Percentiles rank a stretch among this genome's conserved stretches.
phyloP scores from a whole-genome alignment of 73 alveolate genomes.

The Effrenium voratum region DNA sequence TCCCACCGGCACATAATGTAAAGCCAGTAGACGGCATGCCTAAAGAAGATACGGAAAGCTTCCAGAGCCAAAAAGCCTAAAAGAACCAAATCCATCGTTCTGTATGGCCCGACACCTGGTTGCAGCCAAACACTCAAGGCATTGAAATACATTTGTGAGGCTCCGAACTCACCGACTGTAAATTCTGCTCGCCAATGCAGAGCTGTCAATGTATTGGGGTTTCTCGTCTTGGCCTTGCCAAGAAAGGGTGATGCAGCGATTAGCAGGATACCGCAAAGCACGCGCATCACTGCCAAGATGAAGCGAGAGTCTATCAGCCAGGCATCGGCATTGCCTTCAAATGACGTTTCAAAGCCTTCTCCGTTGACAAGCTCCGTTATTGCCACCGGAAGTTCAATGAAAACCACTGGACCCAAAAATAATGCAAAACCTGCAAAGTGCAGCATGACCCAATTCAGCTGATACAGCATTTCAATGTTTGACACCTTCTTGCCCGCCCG shows the following conservation, averaged over 20 bases:
- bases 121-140: slow-evolving; percentile 81
- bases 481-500: slow-evolving; percentile 79
- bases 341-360: background rate
- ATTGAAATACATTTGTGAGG: slow-evolving; percentile 85
- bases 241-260: slow-evolving; percentile 58
- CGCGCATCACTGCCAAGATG: slow-evolving; percentile 63
- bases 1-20: slow-evolving; percentile 56
- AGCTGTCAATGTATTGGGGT: slow-evolving; percentile 65
- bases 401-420: slow-evolving; percentile 77
- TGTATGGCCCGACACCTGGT: slow-evolving; percentile 89
- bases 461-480: slow-evolving; percentile 54
- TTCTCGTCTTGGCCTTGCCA: slow-evolving; percentile 66
- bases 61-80: slow-evolving; percentile 51
- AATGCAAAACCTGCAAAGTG: slow-evolving; percentile 52
- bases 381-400: slow-evolving; percentile 76
- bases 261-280: slow-evolving; percentile 49
- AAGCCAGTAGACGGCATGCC: slow-evolving; percentile 59
- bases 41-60: slow-evolving; percentile 74
- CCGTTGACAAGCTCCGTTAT: slow-evolving; percentile 25
- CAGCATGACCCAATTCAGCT: slow-evolving; percentile 83
- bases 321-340: slow-evolving; percentile 14
- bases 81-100: slow-evolving; percentile 33
- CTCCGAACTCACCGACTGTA: slow-evolving; percentile 80
- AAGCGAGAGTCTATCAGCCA: slow-evolving; percentile 37
- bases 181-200: slow-evolving; percentile 77